Evolutionary conservation across 2,329 filamentous ascomycete genomes (phyloP).

Genomic region (Verticillium dahliae): DNA sequence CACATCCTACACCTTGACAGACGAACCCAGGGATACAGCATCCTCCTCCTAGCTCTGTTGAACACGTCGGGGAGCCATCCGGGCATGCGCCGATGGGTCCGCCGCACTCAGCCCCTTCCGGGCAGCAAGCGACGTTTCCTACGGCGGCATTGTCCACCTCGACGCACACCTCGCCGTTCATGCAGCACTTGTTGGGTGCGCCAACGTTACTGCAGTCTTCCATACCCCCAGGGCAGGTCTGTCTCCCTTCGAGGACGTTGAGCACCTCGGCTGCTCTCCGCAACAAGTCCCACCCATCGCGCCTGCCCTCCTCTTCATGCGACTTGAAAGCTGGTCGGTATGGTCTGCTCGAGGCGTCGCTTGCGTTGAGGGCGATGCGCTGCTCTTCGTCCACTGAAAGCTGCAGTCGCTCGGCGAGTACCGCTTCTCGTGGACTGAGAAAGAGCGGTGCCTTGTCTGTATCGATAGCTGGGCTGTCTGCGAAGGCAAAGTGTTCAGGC

Average conservation of each 20-base stretch:
- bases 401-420: slow-evolving; percentile 21
- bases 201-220: slow-evolving; percentile 56
- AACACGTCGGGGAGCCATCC: slow-evolving; percentile 57
- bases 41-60: slow-evolving; percentile 60
- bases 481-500: slow-evolving; percentile 56
- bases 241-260: slow-evolving; percentile 45
- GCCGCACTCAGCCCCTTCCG: slow-evolving; percentile 54
- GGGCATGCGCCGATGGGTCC: slow-evolving; percentile 58
- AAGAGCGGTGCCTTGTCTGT: slow-evolving; percentile 14
- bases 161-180: slow-evolving; percentile 59
- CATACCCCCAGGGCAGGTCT: slow-evolving; percentile 64
- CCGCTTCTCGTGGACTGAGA: slow-evolving; percentile 20
- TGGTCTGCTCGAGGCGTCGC: slow-evolving; percentile 11
- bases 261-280: slow-evolving; percentile 40
- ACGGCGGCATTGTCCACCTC: slow-evolving; percentile 54
- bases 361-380: slow-evolving; percentile 3
- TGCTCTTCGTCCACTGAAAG: slow-evolving; percentile 19
- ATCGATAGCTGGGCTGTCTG: slow-evolving; percentile 10
- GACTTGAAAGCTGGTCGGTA: slow-evolving; percentile 46
- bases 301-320: slow-evolving; percentile 28
- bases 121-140: slow-evolving; percentile 71
- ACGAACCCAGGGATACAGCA: slow-evolving; percentile 69
- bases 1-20: slow-evolving; percentile 66
- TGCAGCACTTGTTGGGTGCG: slow-evolving; percentile 67
- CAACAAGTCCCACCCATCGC: slow-evolving; percentile 21